Percentiles rank a stretch among this genome's conserved stretches.
phyloP scores from a whole-genome alignment of 192 early-diverging fungal genomes.

The Coemansia sp. region DNA sequence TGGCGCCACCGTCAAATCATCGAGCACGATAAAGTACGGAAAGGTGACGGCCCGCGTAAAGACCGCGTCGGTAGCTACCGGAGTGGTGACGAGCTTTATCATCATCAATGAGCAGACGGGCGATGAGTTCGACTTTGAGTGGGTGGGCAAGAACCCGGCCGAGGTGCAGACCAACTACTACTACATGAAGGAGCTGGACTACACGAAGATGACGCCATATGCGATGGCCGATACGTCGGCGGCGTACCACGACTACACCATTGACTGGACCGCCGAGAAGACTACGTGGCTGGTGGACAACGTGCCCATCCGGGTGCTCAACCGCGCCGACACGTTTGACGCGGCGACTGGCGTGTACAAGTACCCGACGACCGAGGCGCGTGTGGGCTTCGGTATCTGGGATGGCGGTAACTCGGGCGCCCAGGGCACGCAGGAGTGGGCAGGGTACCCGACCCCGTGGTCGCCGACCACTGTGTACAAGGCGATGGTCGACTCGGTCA shows the following conservation, averaged over 20 bases:
- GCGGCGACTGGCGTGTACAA: conserved; percentile 31
- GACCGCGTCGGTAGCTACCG: conserved; percentile 53
- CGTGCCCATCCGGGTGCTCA: conserved; percentile 53
- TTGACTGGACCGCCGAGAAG: conserved; percentile 58
- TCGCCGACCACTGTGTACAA: conserved; percentile 41
- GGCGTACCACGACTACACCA: conserved; percentile 60
- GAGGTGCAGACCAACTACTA: conserved; percentile 70
- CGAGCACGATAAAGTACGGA: conserved; percentile 60
- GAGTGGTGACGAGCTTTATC: conserved; percentile 63
- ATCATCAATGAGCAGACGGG: conserved; percentile 52
- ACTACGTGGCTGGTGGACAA: conserved; percentile 64
- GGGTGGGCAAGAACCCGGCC: conserved; percentile 57
- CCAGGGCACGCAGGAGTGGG: conserved; percentile 59
- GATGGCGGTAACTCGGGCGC: conserved; percentile 61
- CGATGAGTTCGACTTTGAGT: conserved; percentile 73
- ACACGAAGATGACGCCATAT: conserved; percentile 49
- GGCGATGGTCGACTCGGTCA: conserved; percentile 59
- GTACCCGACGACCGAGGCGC: conserved; percentile 57
- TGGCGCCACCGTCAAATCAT: conserved; percentile 55
- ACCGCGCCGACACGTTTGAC: conserved; percentile 51
- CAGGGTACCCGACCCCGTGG: conserved; percentile 63
- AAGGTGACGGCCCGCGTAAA: conserved; percentile 60
- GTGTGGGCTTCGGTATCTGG: conserved; percentile 66
- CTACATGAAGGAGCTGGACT: conserved; percentile 57
- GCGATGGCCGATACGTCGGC: conserved; percentile 50